These are phyloP conservation scores for Senna siamea DNA, from an alignment of 306 rosid species.

Conservation along the genomic window DNA sequence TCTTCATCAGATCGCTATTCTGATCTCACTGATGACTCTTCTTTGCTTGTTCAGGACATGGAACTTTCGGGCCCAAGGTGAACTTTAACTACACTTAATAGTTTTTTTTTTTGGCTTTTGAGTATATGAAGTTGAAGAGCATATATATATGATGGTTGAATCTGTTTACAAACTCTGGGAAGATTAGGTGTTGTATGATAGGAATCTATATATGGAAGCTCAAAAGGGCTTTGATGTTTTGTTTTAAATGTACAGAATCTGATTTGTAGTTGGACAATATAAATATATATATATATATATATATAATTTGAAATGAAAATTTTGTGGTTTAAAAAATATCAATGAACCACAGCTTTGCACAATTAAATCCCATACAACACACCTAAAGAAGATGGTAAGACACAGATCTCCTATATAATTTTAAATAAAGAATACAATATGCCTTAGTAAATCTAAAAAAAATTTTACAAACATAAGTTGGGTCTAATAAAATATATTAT, in stretches of 20 bases:
- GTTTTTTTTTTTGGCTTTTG: background rate
- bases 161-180: slow-evolving; percentile 42
- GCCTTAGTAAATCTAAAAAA: too few relatives aligned
- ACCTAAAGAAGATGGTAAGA: too few relatives aligned
- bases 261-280: slow-evolving; percentile 37
- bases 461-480: too few relatives aligned
- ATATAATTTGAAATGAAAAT: slow-evolving; percentile 45
- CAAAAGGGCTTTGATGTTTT: slow-evolving; percentile 45
- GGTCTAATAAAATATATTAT: too few relatives aligned
- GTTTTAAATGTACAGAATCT: slow-evolving; percentile 68
- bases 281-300: too few relatives aligned
- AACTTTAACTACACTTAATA: slow-evolving; percentile 17
- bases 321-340: slow-evolving; percentile 40
- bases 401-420: too few relatives aligned
- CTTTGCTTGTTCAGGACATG: slow-evolving; percentile 92
- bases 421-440: too few relatives aligned
- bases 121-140: slow-evolving; percentile 43
- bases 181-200: slow-evolving; percentile 50
- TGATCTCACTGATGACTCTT: slow-evolving; percentile 92
- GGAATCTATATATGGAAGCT: slow-evolving; percentile 38
- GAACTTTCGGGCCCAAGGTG: slow-evolving; percentile 97
- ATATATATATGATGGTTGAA: slow-evolving; percentile 39
- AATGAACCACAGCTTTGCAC: too few relatives aligned
- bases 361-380: too few relatives aligned
- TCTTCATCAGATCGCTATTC: slow-evolving; percentile 68